Evolutionary conservation across 2,329 filamentous ascomycete species (phyloP).

Genomic region (Pseudocercospora eumusae): DNA sequence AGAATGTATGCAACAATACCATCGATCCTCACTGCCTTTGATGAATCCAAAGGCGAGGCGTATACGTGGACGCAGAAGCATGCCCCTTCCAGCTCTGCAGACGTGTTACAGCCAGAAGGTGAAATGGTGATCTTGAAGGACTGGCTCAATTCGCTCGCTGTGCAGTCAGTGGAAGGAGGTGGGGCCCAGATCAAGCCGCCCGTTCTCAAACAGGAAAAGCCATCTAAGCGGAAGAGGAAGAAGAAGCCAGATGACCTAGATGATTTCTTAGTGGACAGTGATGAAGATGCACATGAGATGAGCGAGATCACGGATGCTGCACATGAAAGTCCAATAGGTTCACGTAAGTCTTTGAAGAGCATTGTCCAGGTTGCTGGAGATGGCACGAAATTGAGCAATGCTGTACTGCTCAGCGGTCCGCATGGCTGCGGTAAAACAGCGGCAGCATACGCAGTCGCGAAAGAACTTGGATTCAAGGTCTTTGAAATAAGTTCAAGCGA

Average conservation of each 20-base stretch:
- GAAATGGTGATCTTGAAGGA: slow-evolving; percentile 72
- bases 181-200: slow-evolving; percentile 36
- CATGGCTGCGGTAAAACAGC: slow-evolving; percentile 92
- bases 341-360: slow-evolving; percentile 35
- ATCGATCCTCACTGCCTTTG: slow-evolving; percentile 72
- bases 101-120: slow-evolving; percentile 73
- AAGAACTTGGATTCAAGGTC: slow-evolving; percentile 87
- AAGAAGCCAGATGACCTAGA: slow-evolving; percentile 66
- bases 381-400: slow-evolving; percentile 62
- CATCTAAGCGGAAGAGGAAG: slow-evolving; percentile 65
- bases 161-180: slow-evolving; percentile 73
- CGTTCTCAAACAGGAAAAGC: slow-evolving; percentile 23
- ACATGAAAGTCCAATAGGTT: background rate
- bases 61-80: slow-evolving; percentile 83
- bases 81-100: slow-evolving; percentile 65
- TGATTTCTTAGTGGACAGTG: slow-evolving; percentile 76
- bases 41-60: slow-evolving; percentile 72
- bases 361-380: slow-evolving; percentile 44
- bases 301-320: slow-evolving; percentile 64
- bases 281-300: slow-evolving; percentile 70
- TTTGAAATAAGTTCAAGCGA: slow-evolving; percentile 91
- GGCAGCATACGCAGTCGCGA: slow-evolving; percentile 85
- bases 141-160: slow-evolving; percentile 76
- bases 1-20: slow-evolving; percentile 63
- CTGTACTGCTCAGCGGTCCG: slow-evolving; percentile 85